Evolutionary conservation across 106 monocot species (phyloP), one percentile per base, ranked within the genome.

Genomic region (Alisma plantagoaquatica): DNA sequence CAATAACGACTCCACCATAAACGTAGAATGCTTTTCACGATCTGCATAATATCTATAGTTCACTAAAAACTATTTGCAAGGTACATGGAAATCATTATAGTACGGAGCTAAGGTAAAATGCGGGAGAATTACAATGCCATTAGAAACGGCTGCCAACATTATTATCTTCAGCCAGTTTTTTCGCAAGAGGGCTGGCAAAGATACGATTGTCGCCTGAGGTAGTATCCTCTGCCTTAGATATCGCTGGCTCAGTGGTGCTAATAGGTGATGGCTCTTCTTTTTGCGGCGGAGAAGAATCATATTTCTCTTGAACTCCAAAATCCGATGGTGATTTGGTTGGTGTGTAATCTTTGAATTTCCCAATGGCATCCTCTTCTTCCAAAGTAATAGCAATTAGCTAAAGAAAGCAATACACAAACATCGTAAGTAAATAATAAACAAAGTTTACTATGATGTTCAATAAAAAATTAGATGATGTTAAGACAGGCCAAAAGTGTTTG

Each of bases 111-210:
- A n/a, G n/a, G n/a, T n/a, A n/a, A n/a, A n/a, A n/a, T n/a, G n/a
- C n/a, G n/a, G n/a, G n/a, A n/a, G n/a, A n/a, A n/a, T n/a, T n/a
- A n/a, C n/a, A n/a, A n/a, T n/a, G n/a, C n/a, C n/a, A n/a, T n/a
- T n/a, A n/a, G 33, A 46, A 7, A 43, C 24, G 46, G 51, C 33
- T 14, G 10, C 72, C 54, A 72, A 89, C 96, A 52, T 89, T 84
- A 63, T 85, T 75, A 45, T 98, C 96, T 67, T 85, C 96, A n/a
- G 96, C 96, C 43, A 98, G 70, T 65, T 89, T 84, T 76, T 76
- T 84, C 22, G 96, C 96, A 49, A 77, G 64, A 71, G 96, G 96
- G 59, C 89, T 89, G 20, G 79, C 51, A 57, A 89, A 90, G 38
- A 89, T 79, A 46, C 85, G 81, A 65, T 85, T 89, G 20, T 64